Conservation (phyloP, 495 filamentous ascomycete genomes). For the Lasiosphaeria miniovina region DNA sequence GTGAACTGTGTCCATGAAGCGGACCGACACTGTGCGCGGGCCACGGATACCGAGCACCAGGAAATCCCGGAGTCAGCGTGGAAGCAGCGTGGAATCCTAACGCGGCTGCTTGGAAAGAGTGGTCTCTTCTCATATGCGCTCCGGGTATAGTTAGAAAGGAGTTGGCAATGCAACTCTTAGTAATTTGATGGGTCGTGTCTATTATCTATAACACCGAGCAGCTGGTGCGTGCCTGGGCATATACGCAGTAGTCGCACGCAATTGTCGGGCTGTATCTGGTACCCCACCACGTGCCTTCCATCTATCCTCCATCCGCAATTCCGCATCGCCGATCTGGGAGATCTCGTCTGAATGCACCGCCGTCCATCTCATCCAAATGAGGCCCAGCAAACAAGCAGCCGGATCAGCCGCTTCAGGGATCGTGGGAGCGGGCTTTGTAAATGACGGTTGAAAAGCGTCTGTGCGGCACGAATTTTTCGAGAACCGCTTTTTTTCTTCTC, state of each 20-base stretch:
- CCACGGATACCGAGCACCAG: neutral
- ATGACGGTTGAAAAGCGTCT: neutral
- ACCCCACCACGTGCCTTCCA: neutral
- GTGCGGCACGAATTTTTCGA: neutral
- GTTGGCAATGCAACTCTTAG: neutral
- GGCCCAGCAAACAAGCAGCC: neutral
- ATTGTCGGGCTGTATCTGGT: too few species aligned
- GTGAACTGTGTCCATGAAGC: too few species aligned
- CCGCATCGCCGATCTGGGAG: neutral
- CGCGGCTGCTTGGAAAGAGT: too few species aligned
- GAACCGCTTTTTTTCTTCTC: too few species aligned
- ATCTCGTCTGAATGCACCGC: neutral
- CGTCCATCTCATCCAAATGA: neutral
- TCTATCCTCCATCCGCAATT: neutral
- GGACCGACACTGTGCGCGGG: too few species aligned
- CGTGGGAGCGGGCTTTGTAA: neutral
- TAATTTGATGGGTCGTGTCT: neutral
- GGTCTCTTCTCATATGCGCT: neutral
- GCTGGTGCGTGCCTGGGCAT: neutral
- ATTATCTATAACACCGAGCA: neutral
- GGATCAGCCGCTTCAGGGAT: constrained; percentile 1
- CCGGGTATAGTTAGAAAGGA: neutral
- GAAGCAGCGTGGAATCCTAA: too few species aligned
- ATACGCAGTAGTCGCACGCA: too few species aligned
- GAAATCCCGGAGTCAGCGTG: neutral